Evolutionary conservation across 164 flowering plant species (phyloP).

Genomic region (Stephania japonica): DNA sequence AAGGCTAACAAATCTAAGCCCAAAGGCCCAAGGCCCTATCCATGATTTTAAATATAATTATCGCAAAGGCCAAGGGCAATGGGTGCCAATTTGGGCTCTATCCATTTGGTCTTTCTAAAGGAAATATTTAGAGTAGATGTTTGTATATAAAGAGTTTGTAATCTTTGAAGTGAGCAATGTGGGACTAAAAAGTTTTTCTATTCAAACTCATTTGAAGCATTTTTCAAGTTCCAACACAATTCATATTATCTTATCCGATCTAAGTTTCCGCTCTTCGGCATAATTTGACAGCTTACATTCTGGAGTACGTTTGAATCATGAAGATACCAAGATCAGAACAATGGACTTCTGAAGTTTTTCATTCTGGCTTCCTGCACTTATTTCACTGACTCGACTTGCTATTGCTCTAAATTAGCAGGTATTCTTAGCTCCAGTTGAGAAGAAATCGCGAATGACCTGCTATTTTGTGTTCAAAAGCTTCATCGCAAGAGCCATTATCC

Average conservation of each 20-base stretch:
- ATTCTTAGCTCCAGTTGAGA: not conserved
- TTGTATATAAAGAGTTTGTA: no score
- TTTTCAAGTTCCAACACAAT: no score
- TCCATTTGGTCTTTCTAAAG: no score
- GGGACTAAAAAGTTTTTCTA: no score
- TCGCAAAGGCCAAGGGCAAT: no score
- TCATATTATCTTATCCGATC: not conserved
- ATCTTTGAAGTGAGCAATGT: no score
- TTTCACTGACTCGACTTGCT: not conserved
- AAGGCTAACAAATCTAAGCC: no score
- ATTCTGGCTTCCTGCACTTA: not conserved
- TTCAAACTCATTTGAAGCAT: no score
- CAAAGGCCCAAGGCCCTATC: no score
- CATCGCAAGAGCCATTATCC: not conserved
- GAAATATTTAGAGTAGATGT: no score
- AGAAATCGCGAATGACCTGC: not conserved
- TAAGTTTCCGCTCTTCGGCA: not conserved
- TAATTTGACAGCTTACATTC: constrained; percentile 12
- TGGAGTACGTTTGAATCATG: constrained; percentile 3
- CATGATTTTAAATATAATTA: no score
- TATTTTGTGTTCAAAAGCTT: constrained; percentile 8
- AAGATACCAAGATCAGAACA: constrained; percentile 9
- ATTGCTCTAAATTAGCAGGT: not conserved
- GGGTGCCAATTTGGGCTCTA: no score
- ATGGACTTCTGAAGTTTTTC: not conserved